Conservation (phyloP, 2,329 filamentous ascomycete genomes). For the Meredithiella fracta region DNA sequence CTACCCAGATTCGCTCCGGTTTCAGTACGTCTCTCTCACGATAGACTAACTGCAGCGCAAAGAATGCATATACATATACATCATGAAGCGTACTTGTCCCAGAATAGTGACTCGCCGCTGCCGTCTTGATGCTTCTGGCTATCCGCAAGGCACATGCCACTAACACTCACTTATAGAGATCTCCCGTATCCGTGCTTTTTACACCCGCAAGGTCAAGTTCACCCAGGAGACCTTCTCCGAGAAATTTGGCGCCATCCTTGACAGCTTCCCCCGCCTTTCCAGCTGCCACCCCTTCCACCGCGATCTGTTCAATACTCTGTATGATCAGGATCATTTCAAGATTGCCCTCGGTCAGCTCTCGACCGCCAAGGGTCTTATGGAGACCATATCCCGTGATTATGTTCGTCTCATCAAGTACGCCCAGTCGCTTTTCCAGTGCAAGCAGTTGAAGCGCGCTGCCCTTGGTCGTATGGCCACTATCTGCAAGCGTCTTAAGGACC, state of each 20-base stretch:
- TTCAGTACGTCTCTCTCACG: constrained; percentile 46
- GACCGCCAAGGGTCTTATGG: constrained; percentile 89
- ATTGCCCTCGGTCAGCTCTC: constrained; percentile 93
- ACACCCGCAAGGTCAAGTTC: constrained; percentile 96
- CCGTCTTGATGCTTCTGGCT: too few relatives aligned
- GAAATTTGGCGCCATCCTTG: constrained; percentile 78
- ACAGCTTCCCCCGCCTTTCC: constrained; percentile 79
- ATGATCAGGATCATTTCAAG: constrained; percentile 94
- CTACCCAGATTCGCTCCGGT: constrained; percentile 86
- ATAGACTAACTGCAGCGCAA: too few relatives aligned
- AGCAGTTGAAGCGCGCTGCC: constrained; percentile 91
- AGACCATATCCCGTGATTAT: constrained; percentile 91
- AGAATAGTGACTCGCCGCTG: neutral
- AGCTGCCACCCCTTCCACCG: constrained; percentile 91
- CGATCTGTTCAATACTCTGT: constrained; percentile 79
- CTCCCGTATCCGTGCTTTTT: constrained; percentile 44
- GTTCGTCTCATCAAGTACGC: constrained; percentile 83
- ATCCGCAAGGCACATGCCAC: too few relatives aligned
- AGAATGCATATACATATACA: neutral
- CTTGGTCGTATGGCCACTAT: constrained; percentile 98
- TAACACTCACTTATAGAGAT: constrained; percentile 10
- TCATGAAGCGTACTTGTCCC: neutral
- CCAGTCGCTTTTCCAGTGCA: constrained; percentile 94
- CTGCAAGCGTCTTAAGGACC: constrained; percentile 85
- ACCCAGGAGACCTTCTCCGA: constrained; percentile 93